A percentile compares a stretch with the other conserved stretches of the same genome.
Conservation (phyloP, 1,284 basidiomycete genomes). For the Amylostereum areolatum region DNA sequence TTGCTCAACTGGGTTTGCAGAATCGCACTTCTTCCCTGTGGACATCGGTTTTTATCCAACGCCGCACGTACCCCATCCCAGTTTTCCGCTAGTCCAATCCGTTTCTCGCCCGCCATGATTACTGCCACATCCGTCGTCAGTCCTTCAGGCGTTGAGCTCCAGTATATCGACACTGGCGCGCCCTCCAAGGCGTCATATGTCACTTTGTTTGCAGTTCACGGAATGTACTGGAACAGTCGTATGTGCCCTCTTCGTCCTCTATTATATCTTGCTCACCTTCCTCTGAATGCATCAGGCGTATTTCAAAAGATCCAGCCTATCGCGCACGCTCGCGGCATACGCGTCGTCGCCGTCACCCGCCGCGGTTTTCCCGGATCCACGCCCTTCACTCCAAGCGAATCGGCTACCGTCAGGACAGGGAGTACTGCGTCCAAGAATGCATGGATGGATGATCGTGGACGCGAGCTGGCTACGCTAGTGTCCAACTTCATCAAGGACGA, state of each 20-base stretch:
- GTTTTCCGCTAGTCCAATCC: too few species aligned
- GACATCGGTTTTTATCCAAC: too few species aligned
- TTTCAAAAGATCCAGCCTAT: not conserved
- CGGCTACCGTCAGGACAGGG: not conserved
- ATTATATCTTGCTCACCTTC: not conserved
- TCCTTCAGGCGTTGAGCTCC: not conserved
- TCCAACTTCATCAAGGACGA: slow-evolving; percentile 2
- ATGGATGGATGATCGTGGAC: not conserved
- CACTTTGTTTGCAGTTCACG: not conserved
- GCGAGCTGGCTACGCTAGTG: slow-evolving; percentile 4
- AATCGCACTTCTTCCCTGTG: too few species aligned
- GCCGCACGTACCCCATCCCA: too few species aligned
- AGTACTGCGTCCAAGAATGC: not conserved
- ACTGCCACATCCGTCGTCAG: not conserved
- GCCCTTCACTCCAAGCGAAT: not conserved
- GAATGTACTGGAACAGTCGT: not conserved
- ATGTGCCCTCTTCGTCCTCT: not conserved
- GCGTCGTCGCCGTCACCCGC: slow-evolving; percentile 6
- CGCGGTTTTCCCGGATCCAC: slow-evolving; percentile 8
- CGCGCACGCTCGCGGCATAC: not conserved
- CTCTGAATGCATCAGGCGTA: not conserved
- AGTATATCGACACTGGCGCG: not conserved
- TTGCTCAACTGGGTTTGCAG: too few species aligned
- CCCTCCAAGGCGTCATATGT: not conserved
- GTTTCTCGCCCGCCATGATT: too few species aligned